Conservation (phyloP, 805 yeast species). For the Ogataea glucozyma region DNA sequence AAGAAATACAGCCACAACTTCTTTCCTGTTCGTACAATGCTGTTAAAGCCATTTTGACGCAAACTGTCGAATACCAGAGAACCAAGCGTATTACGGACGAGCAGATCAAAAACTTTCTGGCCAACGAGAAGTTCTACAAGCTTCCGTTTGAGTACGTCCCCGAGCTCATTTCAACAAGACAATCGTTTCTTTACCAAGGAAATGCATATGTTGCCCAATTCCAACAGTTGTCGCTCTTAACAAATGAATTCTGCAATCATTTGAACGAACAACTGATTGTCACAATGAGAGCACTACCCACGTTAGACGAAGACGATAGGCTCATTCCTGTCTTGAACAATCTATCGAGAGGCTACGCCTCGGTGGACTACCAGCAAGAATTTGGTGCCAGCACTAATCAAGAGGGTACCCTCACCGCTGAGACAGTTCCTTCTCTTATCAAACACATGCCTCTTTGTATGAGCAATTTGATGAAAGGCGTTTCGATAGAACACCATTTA, state of each 20-base stretch:
- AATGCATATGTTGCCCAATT: conserved; percentile 83
- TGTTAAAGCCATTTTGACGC: conserved; percentile 40
- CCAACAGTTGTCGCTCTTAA: conserved; percentile 69
- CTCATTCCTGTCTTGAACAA: conserved; percentile 81
- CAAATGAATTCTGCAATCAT: conserved; percentile 62
- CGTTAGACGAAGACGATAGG: conserved; percentile 90
- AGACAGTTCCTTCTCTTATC: conserved; percentile 54
- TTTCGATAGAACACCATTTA: conserved; percentile 75
- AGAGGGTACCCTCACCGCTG: conserved; percentile 51
- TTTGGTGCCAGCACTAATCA: conserved; percentile 19
- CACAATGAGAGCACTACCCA: conserved; percentile 77
- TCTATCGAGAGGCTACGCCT: conserved; percentile 69
- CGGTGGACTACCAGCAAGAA: conserved; percentile 44
- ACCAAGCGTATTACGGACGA: conserved; percentile 48
- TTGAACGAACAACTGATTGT: conserved; percentile 54
- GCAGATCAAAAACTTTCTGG: conserved; percentile 50
- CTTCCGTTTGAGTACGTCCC: conserved; percentile 86
- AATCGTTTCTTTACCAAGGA: conserved; percentile 67
- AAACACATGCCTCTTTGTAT: conserved; percentile 80
- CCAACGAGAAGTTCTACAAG: conserved; percentile 70
- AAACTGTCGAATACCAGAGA: conserved; percentile 31
- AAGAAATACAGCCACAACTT: conserved; percentile 47
- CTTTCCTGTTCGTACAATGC: conserved; percentile 53
- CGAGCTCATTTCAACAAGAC: conserved; percentile 72
- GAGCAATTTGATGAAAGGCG: conserved; percentile 46